A percentile compares a stretch with the other conserved stretches of the same genome.
phyloP scores from a whole-genome alignment of 164 flowering plant species.

The Cinnamomum micranthum region DNA sequence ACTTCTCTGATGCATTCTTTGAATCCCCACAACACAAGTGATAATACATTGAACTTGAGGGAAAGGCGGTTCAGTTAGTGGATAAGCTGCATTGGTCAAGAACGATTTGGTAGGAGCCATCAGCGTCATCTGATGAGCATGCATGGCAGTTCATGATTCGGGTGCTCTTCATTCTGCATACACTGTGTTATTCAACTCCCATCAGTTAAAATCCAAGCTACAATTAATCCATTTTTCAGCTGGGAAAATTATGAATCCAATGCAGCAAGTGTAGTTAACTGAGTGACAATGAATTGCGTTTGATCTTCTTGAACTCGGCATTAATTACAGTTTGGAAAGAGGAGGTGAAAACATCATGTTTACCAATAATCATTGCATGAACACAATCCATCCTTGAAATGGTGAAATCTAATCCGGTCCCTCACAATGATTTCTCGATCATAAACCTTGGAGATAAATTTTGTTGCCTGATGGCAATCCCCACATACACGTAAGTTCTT shows the following conservation, averaged over 20 bases:
- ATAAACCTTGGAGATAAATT: conserved; percentile 47
- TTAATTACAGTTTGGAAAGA: neutral
- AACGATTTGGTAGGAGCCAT: too few relatives aligned
- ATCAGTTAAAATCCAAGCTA: too few relatives aligned
- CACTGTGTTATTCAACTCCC: too few relatives aligned
- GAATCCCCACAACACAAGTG: too few relatives aligned
- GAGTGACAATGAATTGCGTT: neutral
- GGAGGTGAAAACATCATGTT: conserved; percentile 5
- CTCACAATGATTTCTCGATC: conserved; percentile 41
- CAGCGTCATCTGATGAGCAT: too few relatives aligned
- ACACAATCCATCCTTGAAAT: conserved; percentile 46
- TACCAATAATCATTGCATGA: conserved; percentile 56
- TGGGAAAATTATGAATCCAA: neutral
- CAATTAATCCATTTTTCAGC: neutral
- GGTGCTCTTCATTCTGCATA: too few relatives aligned
- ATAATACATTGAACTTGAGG: too few relatives aligned
- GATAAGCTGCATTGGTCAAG: too few relatives aligned
- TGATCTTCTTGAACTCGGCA: neutral
- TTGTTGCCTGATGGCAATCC: conserved; percentile 48
- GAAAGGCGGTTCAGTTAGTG: too few relatives aligned
- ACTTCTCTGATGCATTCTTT: too few relatives aligned
- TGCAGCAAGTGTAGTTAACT: neutral
- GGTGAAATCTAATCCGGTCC: conserved; percentile 48
- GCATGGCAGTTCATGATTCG: too few relatives aligned
- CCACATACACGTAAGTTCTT: conserved; percentile 52